Evolutionary conservation across 1,139 yeast species (phyloP), one percentile per base, ranked within the genome.

Genomic region (Taiozyma sp.): DNA sequence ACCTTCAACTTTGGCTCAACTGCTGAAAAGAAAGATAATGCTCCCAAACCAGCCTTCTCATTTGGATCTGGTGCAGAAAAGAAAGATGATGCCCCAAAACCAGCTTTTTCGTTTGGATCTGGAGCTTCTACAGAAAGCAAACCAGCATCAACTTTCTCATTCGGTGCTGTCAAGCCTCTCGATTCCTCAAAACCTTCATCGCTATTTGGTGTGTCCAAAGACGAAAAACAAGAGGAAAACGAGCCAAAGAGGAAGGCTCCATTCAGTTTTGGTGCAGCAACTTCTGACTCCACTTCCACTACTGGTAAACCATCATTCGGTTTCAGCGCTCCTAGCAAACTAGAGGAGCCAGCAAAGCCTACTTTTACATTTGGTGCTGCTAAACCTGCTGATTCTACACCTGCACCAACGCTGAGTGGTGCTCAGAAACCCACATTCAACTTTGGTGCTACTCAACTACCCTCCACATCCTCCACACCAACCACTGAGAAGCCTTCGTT

Each of bases 1-100:
- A 44, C 53, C 5, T 53, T 53, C 41, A 47, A 56, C 19, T 56
- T 56, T 47, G 59, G 57, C 2, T 29, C 54, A 4, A 10, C 56
- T 28, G 14, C 48, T 7, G 46, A 44, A 28, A 51, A 41, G 21
- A 45, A 52, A 40, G 24, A 5, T 42, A 42, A 14, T 10, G 30
- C 45, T 30, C n/a, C 45, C 30, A 48, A 47, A 43, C 49, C 56
- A 21, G 26, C 51, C 16, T 52, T 52, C 40, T 21, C 19, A n/a
- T 50, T 52, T 47, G 53, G 52, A n/a, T 50, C 50, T 46, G 53
- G 51, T 30, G 19, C 30, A 19, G 19, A 19, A 19, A 19, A 19
- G 19, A 19, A 19, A 19, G 19, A 2, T 19, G 19, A 19, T 19
- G 19, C 2, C 19, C 19, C 19, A 19, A 19, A 19, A 19, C 19